phyloP scores from a whole-genome alignment of 1,284 basidiomycete species.

The Boletus sp. region DNA sequence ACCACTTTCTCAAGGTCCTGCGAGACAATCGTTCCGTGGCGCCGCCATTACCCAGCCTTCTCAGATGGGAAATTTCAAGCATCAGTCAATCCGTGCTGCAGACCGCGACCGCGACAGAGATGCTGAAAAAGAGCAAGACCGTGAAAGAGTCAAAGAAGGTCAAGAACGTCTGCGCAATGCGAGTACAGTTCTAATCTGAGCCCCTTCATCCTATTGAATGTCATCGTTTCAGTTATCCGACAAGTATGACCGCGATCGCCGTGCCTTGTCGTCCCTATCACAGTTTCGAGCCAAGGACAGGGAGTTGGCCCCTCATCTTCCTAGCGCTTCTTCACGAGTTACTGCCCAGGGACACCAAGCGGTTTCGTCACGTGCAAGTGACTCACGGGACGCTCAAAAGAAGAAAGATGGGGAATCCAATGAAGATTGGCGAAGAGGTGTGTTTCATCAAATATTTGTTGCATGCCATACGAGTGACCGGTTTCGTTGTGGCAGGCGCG shows the following conservation, averaged over 20 bases:
- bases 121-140: slow-evolving; percentile 59
- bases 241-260: slow-evolving; percentile 79
- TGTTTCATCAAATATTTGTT: slow-evolving; percentile 17
- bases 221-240: slow-evolving; percentile 61
- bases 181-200: slow-evolving; percentile 30
- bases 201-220: slow-evolving; percentile 10
- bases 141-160: slow-evolving; percentile 70
- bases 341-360: slow-evolving; percentile 39
- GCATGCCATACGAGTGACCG: slow-evolving; percentile 1
- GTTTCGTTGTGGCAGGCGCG: slow-evolving; percentile 33
- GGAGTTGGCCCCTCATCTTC: slow-evolving; percentile 61
- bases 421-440: slow-evolving; percentile 80
- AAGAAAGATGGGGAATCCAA: slow-evolving; percentile 67
- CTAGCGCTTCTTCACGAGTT: slow-evolving; percentile 40
- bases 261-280: slow-evolving; percentile 46
- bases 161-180: slow-evolving; percentile 72
- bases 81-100: slow-evolving; percentile 68
- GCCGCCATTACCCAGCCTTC: slow-evolving; percentile 68
- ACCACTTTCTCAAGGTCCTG: slow-evolving; percentile 41
- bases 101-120: slow-evolving; percentile 64
- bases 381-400: slow-evolving; percentile 56
- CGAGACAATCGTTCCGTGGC: slow-evolving; percentile 66
- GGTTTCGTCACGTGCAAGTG: slow-evolving; percentile 46
- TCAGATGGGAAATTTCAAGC: slow-evolving; percentile 86
- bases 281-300: slow-evolving; percentile 61